Evolutionary conservation across 768 basidiomycete genomes (phyloP), one percentile per base, ranked within the genome.

Genomic region (Boletales sp.): DNA sequence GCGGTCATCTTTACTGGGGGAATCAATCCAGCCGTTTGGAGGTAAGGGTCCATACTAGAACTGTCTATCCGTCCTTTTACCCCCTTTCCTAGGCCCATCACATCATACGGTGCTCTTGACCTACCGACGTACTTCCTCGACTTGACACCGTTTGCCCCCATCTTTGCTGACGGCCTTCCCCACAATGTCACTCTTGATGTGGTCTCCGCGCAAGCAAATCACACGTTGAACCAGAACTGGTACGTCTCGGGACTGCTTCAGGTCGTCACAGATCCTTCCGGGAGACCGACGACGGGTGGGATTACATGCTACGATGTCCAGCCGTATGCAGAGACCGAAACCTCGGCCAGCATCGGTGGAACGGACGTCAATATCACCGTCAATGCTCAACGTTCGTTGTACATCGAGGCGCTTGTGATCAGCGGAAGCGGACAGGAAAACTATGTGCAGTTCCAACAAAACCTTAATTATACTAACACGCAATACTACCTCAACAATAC

Each of bases 61-160:
- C 28, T 15, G 8, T 46, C 3, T 31, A 15, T 46, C 3, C 31
- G 14, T 21, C 19, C 18, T 21, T 28, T 44, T 30, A 48, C 49
- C 18, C 3, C 21, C 9, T 35, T 17, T 49, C 21, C 14, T 42
- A 83, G 84, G 43, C 87, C 87, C 1, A 87, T 90, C 63, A 76
- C 85, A 1, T 80, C 87, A 1, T 90, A 88, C 51, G 85, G 87
- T 10, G 86, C 86, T 4, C 69, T 89, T 21, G 87, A 90, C 57
- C 73, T 87, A 12, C 88, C 89, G 2, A 87, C 83, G 2, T 90
- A 90, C 64, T 83, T 83, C 63, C 56, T 90, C 17, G 89, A 90
- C 64, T 65, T 89, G 46, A 89, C 88, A 8, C 86, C 88, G 1
- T 90, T 90, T 62, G 76, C 85, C 1, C 86, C 86, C 7, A 59